phyloP scores from a whole-genome alignment of 1,284 basidiomycete genomes.

The Ustilago esculenta region DNA sequence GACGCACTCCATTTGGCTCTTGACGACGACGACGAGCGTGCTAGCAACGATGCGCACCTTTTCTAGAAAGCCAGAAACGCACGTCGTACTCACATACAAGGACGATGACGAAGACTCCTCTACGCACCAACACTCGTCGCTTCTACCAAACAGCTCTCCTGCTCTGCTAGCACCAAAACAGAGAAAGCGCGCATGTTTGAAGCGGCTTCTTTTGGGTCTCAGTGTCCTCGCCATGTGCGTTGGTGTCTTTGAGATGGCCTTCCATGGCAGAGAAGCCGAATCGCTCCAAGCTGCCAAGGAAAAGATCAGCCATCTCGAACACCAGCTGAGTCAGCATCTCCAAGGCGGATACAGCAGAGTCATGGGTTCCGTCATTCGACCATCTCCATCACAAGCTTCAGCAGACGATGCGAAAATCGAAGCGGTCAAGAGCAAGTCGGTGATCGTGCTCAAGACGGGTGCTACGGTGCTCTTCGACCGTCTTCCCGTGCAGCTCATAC shows the following conservation, averaged over 20 bases:
- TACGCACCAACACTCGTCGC: conserved; percentile 6
- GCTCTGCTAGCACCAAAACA: not conserved
- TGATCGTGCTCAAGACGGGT: conserved; percentile 38
- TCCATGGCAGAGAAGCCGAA: conserved; percentile 30
- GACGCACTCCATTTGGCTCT: too few species aligned
- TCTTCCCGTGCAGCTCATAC: conserved; percentile 28
- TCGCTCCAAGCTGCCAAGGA: conserved; percentile 11
- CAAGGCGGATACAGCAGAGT: conserved; percentile 8
- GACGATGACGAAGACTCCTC: conserved; percentile 24
- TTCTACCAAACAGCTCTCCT: not conserved
- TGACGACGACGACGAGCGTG: too few species aligned
- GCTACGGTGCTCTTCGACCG: conserved; percentile 31
- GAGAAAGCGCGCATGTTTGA: not conserved
- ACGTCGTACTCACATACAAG: conserved; percentile 16
- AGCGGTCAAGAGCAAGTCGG: conserved; percentile 9
- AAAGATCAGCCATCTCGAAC: conserved; percentile 11
- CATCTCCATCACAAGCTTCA: not conserved
- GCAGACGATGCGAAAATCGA: not conserved
- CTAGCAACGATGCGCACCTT: conserved; percentile 2
- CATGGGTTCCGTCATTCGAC: not conserved
- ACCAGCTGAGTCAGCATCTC: conserved; percentile 4
- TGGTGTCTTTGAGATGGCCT: conserved; percentile 18
- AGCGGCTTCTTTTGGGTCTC: conserved; percentile 2
- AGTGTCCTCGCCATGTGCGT: conserved; percentile 12
- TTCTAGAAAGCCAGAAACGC: not conserved